These are phyloP conservation scores for Trapa incisa DNA, from an alignment of 345 rosid species.

Conservation along the genomic window DNA sequence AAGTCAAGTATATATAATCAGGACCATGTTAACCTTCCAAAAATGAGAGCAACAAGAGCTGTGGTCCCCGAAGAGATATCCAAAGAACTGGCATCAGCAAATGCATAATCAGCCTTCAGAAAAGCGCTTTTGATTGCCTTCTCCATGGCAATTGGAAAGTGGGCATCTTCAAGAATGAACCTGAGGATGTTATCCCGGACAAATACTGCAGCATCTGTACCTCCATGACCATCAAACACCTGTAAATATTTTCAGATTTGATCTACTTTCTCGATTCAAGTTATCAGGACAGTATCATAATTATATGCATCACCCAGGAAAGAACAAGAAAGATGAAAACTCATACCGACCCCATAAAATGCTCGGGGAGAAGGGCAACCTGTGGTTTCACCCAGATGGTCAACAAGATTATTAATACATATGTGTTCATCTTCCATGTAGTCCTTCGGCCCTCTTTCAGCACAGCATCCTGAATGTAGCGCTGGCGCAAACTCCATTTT, in stretches of 20 bases:
- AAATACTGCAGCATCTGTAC: conserved; percentile 82
- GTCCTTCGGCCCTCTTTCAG: conserved; percentile 82
- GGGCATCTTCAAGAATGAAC: conserved; percentile 69
- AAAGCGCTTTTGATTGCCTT: conserved; percentile 75
- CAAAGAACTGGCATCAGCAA: conserved; percentile 72
- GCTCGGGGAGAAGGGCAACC: conserved; percentile 63
- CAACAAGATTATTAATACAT: conserved; percentile 72
- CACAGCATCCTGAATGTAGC: conserved; percentile 82
- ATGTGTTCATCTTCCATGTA: conserved; percentile 93
- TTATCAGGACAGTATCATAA: neutral
- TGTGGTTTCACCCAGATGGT: conserved; percentile 33
- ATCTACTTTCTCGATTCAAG: neutral
- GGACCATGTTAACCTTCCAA: conserved; percentile 44
- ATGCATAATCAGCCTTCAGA: conserved; percentile 75
- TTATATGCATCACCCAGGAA: neutral
- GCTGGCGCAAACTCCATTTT: conserved; percentile 42
- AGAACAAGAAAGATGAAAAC: neutral
- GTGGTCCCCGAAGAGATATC: conserved; percentile 97
- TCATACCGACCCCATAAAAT: conserved; percentile 75
- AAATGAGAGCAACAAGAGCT: conserved; percentile 64
- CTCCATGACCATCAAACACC: conserved; percentile 99
- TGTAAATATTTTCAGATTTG: conserved; percentile 13
- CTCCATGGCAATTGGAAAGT: conserved; percentile 62
- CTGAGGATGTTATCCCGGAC: conserved; percentile 58
- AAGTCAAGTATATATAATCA: neutral